A percentile compares a stretch with the other conserved stretches of the same genome.
Conservation (phyloP, 2,329 filamentous ascomycete species). For the Phyllosticta citrichinensis region DNA sequence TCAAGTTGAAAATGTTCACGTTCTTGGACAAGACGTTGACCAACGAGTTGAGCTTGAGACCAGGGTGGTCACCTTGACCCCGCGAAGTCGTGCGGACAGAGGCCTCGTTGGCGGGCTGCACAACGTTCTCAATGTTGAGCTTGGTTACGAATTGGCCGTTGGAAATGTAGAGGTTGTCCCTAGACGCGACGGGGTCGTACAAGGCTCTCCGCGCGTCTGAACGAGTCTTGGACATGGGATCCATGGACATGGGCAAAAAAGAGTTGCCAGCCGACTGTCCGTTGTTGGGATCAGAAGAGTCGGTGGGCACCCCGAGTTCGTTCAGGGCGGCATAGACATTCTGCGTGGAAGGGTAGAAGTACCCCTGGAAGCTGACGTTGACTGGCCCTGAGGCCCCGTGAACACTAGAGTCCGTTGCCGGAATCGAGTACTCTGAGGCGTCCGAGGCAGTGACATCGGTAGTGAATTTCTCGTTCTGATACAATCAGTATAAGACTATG, state of each 20-base stretch:
- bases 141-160: constrained; percentile 1
- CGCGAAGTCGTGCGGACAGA: neutral
- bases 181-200: constrained; percentile 19
- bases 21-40: neutral
- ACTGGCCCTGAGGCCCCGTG: constrained; percentile 18
- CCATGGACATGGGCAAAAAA: constrained; percentile 18
- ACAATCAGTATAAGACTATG: neutral
- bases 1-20: constrained; percentile 5
- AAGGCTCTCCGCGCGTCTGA: constrained; percentile 21
- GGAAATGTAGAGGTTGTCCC: constrained; percentile 15
- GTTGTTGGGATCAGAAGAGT: neutral
- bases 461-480: constrained; percentile 18
- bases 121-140: neutral
- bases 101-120: neutral
- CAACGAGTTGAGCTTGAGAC: neutral
- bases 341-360: constrained; percentile 14
- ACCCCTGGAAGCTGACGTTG: constrained; percentile 17
- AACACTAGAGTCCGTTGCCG: constrained; percentile 16
- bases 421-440: constrained; percentile 17
- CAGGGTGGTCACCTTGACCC: neutral
- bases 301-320: neutral
- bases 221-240: constrained; percentile 17
- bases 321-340: constrained; percentile 15
- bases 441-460: constrained; percentile 12
- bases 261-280: neutral